A percentile compares a stretch with the other conserved stretches of the same genome.
Conservation (phyloP, 805 yeast genomes). For the Brettanomyces nanus region DNA sequence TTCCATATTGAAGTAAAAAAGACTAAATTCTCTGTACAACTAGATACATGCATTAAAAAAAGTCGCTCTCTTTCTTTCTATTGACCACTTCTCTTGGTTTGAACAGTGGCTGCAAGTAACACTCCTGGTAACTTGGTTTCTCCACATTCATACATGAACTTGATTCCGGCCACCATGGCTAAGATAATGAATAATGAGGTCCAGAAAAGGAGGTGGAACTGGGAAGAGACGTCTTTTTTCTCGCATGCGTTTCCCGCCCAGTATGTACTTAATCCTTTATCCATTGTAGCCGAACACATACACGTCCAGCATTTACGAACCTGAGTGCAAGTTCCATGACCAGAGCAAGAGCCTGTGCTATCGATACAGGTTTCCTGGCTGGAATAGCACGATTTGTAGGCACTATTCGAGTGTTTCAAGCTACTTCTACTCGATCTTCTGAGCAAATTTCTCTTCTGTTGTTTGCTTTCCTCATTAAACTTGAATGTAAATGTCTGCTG, state of each 20-base stretch:
- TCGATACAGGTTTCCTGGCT: constrained; percentile 40
- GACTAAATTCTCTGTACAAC: not conserved
- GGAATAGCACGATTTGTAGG: constrained; percentile 25
- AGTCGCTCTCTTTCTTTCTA: not conserved
- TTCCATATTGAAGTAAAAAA: constrained; percentile 5
- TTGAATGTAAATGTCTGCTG: constrained; percentile 17
- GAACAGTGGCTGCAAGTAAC: constrained; percentile 47
- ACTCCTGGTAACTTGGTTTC: constrained; percentile 61
- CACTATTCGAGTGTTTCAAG: not conserved
- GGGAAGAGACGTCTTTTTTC: constrained; percentile 58
- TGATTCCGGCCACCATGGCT: constrained; percentile 41
- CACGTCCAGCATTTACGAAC: constrained; percentile 41
- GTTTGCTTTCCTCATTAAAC: constrained; percentile 5
- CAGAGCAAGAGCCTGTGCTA: constrained; percentile 40
- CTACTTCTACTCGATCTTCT: not conserved
- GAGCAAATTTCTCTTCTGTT: constrained; percentile 1
- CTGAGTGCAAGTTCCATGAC: constrained; percentile 46
- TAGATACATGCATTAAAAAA: not conserved
- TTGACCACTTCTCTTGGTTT: constrained; percentile 28
- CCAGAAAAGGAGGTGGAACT: constrained; percentile 67
- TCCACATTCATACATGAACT: constrained; percentile 47
- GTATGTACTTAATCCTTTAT: constrained; percentile 36
- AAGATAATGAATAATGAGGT: constrained; percentile 40
- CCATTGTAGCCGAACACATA: constrained; percentile 36
- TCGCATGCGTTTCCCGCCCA: constrained; percentile 57